Evolutionary conservation across 1,284 basidiomycete genomes (phyloP), one percentile per base, ranked within the genome.

Genomic region (Sporisorium exsertum): DNA sequence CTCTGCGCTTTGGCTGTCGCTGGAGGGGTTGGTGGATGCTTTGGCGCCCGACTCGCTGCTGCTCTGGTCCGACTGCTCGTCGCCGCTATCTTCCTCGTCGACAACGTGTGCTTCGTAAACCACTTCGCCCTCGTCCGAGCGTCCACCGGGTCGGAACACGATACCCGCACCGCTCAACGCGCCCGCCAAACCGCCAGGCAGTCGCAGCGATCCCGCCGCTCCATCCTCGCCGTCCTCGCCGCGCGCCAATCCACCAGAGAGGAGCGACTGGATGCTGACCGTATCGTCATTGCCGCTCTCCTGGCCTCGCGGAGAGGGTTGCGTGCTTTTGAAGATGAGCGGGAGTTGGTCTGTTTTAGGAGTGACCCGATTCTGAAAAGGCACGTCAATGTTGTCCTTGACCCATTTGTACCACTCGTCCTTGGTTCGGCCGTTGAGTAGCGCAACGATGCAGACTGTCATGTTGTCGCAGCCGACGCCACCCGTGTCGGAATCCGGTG

Each of bases 391-490:
- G 47, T 95, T 91, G 57, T 94, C 90, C 72, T 90, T 91, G 77
- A 99, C 87, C 97, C 95, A 99, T 26, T 89, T 86, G 84, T 93
- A 93, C 97, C 97, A 99, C 84, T 97, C 91, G 73, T 94, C 92
- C 85, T 92, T 91, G 16, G 94, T 94, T 67, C 91, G 91, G 33
- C 94, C 95, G 73, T 93, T 89, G 33, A 97, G 89, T 54, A 99
- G 86, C 5, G 94, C 97, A 53, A 99, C 90, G 65, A 99, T 90
- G 77, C 97, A 90, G 60, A 97, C 89, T 0, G 97, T 99, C 97
- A 99, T 99, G 88, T 99, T 99, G 88, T 99, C 97, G 85, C 95
- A 98, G 24, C 97, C 97, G 71, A 98, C 93, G 18, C 97, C 96
- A 49, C 94, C 94, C 45, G 93, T 93, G 51, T 93, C 92, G 2